A percentile compares a stretch with the other conserved stretches of the same genome.
Evolutionary conservation across 164 flowering plant genomes (phyloP).

Genomic region (Dillenia turbinata): DNA sequence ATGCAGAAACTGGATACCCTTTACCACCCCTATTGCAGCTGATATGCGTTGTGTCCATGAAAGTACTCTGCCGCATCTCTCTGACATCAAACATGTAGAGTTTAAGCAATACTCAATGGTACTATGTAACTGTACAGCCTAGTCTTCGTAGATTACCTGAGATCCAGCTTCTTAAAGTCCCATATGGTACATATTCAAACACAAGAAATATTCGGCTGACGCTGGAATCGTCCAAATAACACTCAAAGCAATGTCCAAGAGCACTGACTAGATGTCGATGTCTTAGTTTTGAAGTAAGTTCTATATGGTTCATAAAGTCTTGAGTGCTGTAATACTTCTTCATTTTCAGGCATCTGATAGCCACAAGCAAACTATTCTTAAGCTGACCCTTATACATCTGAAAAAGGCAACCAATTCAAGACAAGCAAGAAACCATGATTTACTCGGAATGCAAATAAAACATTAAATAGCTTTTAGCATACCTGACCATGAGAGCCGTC

Average conservation of each 20-base stretch:
- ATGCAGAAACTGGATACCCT: conserved; percentile 89
- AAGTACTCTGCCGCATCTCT: conserved; percentile 33
- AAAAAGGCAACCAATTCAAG: background rate
- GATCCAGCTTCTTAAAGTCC: conserved; percentile 66
- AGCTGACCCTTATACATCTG: conserved; percentile 89
- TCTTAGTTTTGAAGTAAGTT: conserved; percentile 80
- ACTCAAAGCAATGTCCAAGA: conserved; percentile 95
- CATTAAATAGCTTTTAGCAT: background rate
- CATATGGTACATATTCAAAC: conserved; percentile 82
- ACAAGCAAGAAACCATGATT: background rate
- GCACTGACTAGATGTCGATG: conserved; percentile 88
- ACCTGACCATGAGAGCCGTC: conserved; percentile 93
- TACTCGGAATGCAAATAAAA: too few relatives aligned
- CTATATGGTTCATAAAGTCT: conserved; percentile 64
- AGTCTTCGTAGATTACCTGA: conserved; percentile 46
- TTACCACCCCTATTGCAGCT: conserved; percentile 79
- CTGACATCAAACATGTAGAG: conserved; percentile 20
- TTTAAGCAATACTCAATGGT: too few relatives aligned
- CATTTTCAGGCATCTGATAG: conserved; percentile 84
- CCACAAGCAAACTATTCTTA: conserved; percentile 65
- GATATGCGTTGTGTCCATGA: conserved; percentile 82
- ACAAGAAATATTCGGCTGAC: conserved; percentile 86
- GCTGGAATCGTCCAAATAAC: conserved; percentile 81
- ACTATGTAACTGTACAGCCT: too few relatives aligned
- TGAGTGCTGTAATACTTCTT: conserved; percentile 55